Conservation (phyloP, 352 stramenopile genomes). For the Globisporangium spinosum region DNA sequence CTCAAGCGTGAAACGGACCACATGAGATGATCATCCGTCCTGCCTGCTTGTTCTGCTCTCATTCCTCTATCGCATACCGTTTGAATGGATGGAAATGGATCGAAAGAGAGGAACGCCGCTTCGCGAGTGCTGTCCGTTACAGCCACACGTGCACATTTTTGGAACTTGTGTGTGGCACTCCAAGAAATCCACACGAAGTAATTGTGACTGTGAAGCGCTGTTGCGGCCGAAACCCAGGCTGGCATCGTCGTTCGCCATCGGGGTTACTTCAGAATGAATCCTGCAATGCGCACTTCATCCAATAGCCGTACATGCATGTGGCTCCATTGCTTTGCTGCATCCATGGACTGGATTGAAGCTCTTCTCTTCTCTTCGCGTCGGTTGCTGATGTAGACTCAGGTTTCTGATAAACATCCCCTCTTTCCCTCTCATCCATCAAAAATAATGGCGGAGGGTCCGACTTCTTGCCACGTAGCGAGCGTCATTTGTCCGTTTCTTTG, state of each 20-base stretch:
- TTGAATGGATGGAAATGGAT: background rate
- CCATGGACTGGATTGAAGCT: background rate
- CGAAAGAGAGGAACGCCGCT: background rate
- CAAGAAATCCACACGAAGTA: background rate
- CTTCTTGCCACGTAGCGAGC: conserved; percentile 2
- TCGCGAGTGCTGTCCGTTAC: background rate
- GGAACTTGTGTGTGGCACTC: background rate
- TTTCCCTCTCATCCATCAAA: conserved; percentile 8
- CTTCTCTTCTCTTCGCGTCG: background rate
- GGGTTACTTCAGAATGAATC: background rate
- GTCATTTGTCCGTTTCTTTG: conserved; percentile 9
- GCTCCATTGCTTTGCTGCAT: background rate
- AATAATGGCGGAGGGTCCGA: background rate
- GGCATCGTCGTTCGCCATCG: background rate
- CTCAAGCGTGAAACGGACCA: background rate
- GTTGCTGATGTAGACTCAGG: background rate
- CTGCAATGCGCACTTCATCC: background rate
- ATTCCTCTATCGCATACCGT: background rate
- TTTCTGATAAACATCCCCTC: background rate
- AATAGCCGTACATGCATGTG: background rate
- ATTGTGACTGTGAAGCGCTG: background rate
- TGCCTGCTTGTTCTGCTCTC: background rate
- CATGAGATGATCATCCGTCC: background rate
- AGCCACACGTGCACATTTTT: background rate
- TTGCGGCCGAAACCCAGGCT: background rate